Evolutionary conservation across 1,139 yeast species (phyloP).

Genomic region (Debaryomycetaceae sp.): DNA sequence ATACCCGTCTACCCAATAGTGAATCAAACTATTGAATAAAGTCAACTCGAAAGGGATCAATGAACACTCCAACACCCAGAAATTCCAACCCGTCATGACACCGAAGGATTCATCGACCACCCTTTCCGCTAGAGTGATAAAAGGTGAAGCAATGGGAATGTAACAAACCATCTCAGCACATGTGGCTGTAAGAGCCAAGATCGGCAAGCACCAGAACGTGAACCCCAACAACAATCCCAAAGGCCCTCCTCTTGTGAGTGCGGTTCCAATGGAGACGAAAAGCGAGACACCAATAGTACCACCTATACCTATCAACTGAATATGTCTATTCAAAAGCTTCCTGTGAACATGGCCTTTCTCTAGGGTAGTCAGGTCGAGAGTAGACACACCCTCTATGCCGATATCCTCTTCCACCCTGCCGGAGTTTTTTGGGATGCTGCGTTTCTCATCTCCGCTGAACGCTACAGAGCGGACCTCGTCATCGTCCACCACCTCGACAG

Average conservation of each 20-base stretch:
- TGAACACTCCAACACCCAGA: conserved; percentile 71
- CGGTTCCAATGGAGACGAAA: conserved; percentile 45
- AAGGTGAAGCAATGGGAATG: conserved; percentile 66
- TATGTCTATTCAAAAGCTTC: conserved; percentile 17
- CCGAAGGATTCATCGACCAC: conserved; percentile 66
- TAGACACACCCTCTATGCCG: background rate
- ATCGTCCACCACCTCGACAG: background rate
- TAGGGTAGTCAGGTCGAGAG: background rate
- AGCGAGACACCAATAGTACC: conserved; percentile 33
- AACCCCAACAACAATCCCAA: conserved; percentile 39
- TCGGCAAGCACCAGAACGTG: conserved; percentile 44
- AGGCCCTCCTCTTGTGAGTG: conserved; percentile 44
- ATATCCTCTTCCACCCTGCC: background rate
- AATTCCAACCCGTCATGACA: conserved; percentile 79
- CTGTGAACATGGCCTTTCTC: conserved; percentile 1
- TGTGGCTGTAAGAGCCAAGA: conserved; percentile 59
- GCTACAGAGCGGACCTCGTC: background rate
- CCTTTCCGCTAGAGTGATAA: conserved; percentile 52
- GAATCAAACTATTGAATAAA: conserved; percentile 72
- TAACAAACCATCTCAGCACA: conserved; percentile 83
- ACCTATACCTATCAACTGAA: conserved; percentile 27
- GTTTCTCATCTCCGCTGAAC: background rate
- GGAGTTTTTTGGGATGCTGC: background rate
- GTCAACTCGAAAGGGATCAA: conserved; percentile 80
- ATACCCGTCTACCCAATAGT: conserved; percentile 75